Evolutionary conservation across 208 protist species (phyloP), one percentile per base, ranked within the genome.

Genomic region (Leishmania major): DNA sequence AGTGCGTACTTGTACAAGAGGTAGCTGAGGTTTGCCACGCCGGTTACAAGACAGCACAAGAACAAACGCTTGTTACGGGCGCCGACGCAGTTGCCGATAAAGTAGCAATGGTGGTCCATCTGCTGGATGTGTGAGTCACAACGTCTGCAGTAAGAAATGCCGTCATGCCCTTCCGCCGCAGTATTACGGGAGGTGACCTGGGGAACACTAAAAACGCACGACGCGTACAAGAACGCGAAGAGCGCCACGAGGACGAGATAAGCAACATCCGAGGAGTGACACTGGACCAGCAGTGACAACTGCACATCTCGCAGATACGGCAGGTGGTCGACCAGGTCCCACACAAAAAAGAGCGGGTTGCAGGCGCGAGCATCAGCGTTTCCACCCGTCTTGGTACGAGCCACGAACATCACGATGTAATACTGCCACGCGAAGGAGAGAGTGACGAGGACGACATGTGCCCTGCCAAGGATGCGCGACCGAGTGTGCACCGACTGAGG

Each of bases 21-120:
- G 69, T 90, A 90, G 25, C 83, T 75, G 81, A 93, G 81, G 76
- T 96, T 93, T 45, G 80, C 55, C 19, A 90, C 78, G 59, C 86
- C 86, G 3, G 80, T 28, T n/a, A 76, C 17, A 8, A 94, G 72
- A 57, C 85, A 88, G 5, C 57, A 71, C 43, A 96, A 28, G 60
- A 94, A 94, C 10, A 81, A 35, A n/a, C 43, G 64, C 47, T 82
- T 55, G 75, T 91, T 94, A 47, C 76, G 74, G 0, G 37, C 55
- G 59, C 91, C 90, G 47, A 93, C 85, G 70, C 91, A 94, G 79
- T 96, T 96, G 79, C 82, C 72, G n/a, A 94, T 91, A 22, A 93
- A 71, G 59, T 92, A 93, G 77, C 91, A 93, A 75, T 94, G 91
- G 78, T 94, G 91, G 69, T 94, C 88, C 86, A 92, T 93, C 25